Evolutionary conservation across 2,329 filamentous ascomycete genomes (phyloP), one percentile per base, ranked within the genome.

Genomic region (Waltergamsia citrina): DNA sequence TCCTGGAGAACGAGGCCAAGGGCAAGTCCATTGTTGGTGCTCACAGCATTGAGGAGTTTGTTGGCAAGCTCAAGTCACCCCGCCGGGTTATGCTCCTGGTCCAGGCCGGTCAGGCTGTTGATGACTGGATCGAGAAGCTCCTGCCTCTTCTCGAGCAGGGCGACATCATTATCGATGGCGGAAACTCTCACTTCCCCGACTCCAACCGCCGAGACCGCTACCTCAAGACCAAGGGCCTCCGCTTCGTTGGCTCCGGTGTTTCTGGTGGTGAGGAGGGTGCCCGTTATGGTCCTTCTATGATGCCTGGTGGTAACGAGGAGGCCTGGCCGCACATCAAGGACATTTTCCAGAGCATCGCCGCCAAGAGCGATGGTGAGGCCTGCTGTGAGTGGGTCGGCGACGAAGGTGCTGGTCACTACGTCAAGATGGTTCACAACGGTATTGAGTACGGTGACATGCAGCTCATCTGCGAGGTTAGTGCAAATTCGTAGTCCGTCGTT

Each of bases 371-470:
- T 56, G 81, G 81, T 54, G 92, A 98, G 76, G 70, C 92, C 47
- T 98, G 92, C 80, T 98, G 92, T 60, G 92, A 98, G 68, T 98
- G 92, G 92, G 92, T 98, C 53, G 92, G 92, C 71, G 92, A 96
- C 68, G 87, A 96, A 66, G 92, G 92, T 78, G 85, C 92, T 68
- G 92, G 92, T 53, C 92, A 98, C 81, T 98, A 95, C 75, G 90
- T 98, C 74, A 98, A 98, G 85, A 98, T 98, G 92, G 92, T 98
- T 44, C 92, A 98, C 82, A 98, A 98, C 70, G 92, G 92, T 77
- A 98, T 98, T 54, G 92, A 98, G 72, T 98, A 98, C 63, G 92
- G 92, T 79, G 92, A 98, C 71, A 98, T 98, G 92, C 92, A 98
- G 75, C 77, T 98, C 56, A 98, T 98, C 62, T 93, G 83, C 67